Evolutionary conservation across 1,139 yeast genomes (phyloP).

Genomic region (Trichomonascaceae sp.): DNA sequence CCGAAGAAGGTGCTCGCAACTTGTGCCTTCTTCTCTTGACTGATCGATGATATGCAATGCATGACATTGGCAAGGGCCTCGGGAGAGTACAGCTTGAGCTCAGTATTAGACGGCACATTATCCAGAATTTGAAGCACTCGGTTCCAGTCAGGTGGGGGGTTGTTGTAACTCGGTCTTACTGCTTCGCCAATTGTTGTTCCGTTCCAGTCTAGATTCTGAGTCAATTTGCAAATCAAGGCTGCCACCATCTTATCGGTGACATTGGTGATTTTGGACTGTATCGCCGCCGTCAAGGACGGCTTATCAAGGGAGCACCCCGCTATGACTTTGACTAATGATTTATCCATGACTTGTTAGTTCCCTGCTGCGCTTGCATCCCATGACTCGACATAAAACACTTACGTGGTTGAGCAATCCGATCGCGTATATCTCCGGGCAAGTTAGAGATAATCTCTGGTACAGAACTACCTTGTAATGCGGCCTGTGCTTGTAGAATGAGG

Average conservation of each 20-base stretch:
- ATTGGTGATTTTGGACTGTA: neutral
- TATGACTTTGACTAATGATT: neutral
- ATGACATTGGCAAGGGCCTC: conserved; percentile 3
- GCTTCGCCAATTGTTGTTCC: neutral
- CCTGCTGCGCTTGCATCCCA: no score
- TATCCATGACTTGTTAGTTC: neutral
- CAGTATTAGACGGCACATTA: neutral
- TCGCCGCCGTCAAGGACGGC: neutral
- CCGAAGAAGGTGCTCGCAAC: conserved; percentile 7
- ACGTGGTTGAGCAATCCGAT: no score
- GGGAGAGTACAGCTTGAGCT: conserved; percentile 3
- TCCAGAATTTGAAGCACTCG: neutral
- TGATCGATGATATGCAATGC: conserved; percentile 1
- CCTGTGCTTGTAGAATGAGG: no score
- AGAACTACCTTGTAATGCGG: no score
- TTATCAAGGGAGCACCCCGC: neutral
- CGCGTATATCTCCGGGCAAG: conserved; percentile 3
- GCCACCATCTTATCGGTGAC: neutral
- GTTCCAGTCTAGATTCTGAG: neutral
- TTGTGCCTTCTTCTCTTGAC: conserved; percentile 2
- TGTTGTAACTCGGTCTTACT: neutral
- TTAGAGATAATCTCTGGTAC: conserved; percentile 1
- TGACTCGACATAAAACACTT: no score
- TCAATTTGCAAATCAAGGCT: neutral
- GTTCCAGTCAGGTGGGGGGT: neutral